Evolutionary conservation across 2,329 filamentous ascomycete genomes (phyloP).

Genomic region (Colletotrichum eleusines): DNA sequence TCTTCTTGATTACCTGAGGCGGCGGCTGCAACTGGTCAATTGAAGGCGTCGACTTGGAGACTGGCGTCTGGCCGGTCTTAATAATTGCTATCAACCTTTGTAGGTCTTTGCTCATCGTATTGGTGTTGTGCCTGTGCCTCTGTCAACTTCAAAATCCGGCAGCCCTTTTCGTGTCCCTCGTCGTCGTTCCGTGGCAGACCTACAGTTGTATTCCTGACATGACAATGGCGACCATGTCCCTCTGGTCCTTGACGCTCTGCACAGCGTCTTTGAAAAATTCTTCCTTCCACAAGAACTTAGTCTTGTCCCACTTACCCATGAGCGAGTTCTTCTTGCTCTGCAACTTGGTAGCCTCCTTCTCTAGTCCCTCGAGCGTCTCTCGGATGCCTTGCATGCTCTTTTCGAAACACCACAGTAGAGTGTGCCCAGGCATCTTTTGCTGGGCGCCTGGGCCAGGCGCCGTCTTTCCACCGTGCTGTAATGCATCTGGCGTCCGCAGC

Average conservation of each 20-base stretch:
- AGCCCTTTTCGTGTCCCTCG: not conserved
- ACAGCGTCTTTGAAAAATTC: slow-evolving; percentile 14
- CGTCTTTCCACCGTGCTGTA: not conserved
- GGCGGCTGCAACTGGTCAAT: slow-evolving; percentile 17
- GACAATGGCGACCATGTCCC: slow-evolving; percentile 2
- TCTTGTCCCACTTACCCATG: slow-evolving; percentile 30
- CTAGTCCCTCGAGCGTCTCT: slow-evolving; percentile 6
- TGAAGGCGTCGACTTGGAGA: not conserved
- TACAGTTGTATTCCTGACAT: slow-evolving; percentile 2
- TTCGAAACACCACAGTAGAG: not conserved
- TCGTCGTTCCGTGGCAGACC: not conserved
- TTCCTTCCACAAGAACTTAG: slow-evolving; percentile 24
- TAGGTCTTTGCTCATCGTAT: not conserved
- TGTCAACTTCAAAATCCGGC: not conserved
- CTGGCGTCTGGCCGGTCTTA: not conserved
- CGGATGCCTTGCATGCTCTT: slow-evolving; percentile 2
- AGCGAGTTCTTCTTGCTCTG: slow-evolving; percentile 3
- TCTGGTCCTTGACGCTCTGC: slow-evolving; percentile 19
- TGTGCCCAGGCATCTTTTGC: not conserved
- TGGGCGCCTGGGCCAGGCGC: not conserved
- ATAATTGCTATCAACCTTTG: not conserved
- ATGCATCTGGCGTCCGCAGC: not conserved
- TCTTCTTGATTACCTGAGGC: slow-evolving; percentile 5
- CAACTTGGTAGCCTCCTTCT: slow-evolving; percentile 14
- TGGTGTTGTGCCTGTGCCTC: slow-evolving; percentile 1